These are phyloP conservation scores for Amanita phalloides DNA, from an alignment of 768 basidiomycete genomes.

Conservation along the genomic window DNA sequence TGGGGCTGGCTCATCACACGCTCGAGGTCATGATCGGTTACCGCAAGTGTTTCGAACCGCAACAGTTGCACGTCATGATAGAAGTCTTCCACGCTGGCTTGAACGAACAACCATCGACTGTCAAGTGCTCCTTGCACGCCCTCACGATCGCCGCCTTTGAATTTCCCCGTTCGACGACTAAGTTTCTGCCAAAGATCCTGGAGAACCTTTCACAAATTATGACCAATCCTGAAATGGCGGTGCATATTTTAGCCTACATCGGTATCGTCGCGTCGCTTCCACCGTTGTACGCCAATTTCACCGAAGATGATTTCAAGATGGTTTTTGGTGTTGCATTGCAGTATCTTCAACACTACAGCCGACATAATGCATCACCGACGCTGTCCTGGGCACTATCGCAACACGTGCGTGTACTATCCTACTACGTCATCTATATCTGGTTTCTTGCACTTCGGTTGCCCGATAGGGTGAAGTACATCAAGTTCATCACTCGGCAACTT, in stretches of 20 bases:
- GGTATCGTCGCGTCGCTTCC: constrained; percentile 77
- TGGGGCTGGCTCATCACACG: constrained; percentile 80
- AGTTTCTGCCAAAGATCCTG: constrained; percentile 68
- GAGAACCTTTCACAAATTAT: constrained; percentile 89
- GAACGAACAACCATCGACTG: constrained; percentile 59
- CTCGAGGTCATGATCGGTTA: constrained; percentile 86
- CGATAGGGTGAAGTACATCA: constrained; percentile 71
- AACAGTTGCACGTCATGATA: constrained; percentile 57
- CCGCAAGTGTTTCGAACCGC: constrained; percentile 61
- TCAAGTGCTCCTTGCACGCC: constrained; percentile 86
- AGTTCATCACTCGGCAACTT: constrained; percentile 80
- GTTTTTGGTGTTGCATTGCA: constrained; percentile 91
- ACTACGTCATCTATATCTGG: constrained; percentile 90
- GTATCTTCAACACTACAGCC: constrained; percentile 88
- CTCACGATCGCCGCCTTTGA: constrained; percentile 85
- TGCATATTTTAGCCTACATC: constrained; percentile 93
- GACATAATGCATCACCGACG: constrained; percentile 40
- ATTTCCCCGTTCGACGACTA: constrained; percentile 70
- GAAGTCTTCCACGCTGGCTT: constrained; percentile 65
- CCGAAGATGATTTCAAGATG: constrained; percentile 82
- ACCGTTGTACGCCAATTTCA: constrained; percentile 79
- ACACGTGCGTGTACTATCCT: constrained; percentile 83
- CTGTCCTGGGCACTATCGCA: constrained; percentile 84
- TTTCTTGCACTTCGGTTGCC: constrained; percentile 80
- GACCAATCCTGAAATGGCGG: constrained; percentile 85